phyloP scores from a whole-genome alignment of 2,329 filamentous ascomycete genomes.

The Talaromyces albobiverticillius region DNA sequence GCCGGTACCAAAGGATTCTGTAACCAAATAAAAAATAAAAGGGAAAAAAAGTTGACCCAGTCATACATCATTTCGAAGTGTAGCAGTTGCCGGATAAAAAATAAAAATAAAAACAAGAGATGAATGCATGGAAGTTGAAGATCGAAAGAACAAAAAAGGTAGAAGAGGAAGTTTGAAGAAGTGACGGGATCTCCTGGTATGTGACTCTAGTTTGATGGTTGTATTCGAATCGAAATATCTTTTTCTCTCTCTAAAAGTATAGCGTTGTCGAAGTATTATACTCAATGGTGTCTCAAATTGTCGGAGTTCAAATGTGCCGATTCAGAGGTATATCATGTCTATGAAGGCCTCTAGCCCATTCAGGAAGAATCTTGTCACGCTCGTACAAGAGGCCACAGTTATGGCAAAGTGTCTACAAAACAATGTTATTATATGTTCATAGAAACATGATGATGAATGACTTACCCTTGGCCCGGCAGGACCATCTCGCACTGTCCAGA shows the following conservation, averaged over 20 bases:
- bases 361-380: slow-evolving; percentile 77
- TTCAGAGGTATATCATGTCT: slow-evolving; percentile 40
- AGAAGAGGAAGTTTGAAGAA: not conserved
- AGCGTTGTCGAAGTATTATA: not conserved
- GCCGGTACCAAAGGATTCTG: slow-evolving; percentile 7
- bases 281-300: not conserved
- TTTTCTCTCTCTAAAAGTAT: not conserved
- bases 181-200: not conserved
- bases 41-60: slow-evolving; percentile 4
- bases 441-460: slow-evolving; percentile 18
- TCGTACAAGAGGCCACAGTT: slow-evolving; percentile 91
- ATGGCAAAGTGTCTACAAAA: slow-evolving; percentile 73
- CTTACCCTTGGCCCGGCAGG: slow-evolving; percentile 78
- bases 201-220: not conserved
- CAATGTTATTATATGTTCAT: slow-evolving; percentile 10
- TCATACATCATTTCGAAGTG: slow-evolving; percentile 12
- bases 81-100: not conserved
- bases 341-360: slow-evolving; percentile 72
- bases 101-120: not conserved
- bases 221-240: not conserved
- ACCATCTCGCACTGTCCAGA: slow-evolving; percentile 94
- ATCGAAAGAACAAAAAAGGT: not conserved
- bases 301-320: slow-evolving; percentile 17
- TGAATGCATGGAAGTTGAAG: not conserved
- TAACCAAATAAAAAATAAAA: slow-evolving; percentile 2